A percentile compares a stretch with the other conserved stretches of the same genome.
phyloP scores from a whole-genome alignment of 2,329 filamentous ascomycete species.

The Colletotrichum theobromicola region DNA sequence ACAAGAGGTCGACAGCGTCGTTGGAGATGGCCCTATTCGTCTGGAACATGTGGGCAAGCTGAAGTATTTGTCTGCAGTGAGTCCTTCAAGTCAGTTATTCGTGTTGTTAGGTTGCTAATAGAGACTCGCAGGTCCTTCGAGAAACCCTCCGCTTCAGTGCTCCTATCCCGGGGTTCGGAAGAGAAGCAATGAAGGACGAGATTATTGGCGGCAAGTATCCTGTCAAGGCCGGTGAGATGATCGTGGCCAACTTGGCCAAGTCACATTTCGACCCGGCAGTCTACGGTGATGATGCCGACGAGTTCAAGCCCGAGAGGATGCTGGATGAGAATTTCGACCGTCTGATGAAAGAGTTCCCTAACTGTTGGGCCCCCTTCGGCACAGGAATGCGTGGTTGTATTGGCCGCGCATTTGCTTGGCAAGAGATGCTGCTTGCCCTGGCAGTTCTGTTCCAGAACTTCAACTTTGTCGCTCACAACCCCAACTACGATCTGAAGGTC shows the following conservation, averaged over 20 bases:
- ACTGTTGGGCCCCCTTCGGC: slow-evolving; percentile 58
- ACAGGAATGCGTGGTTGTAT: slow-evolving; percentile 58
- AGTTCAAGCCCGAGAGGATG: slow-evolving; percentile 68
- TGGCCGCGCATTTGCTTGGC: slow-evolving; percentile 58
- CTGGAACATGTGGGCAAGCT: slow-evolving; percentile 65
- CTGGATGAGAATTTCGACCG: slow-evolving; percentile 54
- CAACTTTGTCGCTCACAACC: slow-evolving; percentile 65
- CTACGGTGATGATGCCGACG: slow-evolving; percentile 60
- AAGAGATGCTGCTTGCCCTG: slow-evolving; percentile 50
- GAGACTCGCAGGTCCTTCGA: slow-evolving; percentile 46
- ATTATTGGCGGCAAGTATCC: slow-evolving; percentile 60
- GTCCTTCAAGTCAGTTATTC: neutral
- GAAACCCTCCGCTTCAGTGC: slow-evolving; percentile 50
- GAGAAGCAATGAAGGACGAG: slow-evolving; percentile 41
- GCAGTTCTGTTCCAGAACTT: slow-evolving; percentile 71
- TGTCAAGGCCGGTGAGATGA: slow-evolving; percentile 47
- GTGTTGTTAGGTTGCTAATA: neutral
- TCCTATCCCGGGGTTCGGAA: slow-evolving; percentile 27
- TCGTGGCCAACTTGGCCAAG: slow-evolving; percentile 50
- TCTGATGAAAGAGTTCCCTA: slow-evolving; percentile 35
- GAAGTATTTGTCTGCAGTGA: slow-evolving; percentile 64
- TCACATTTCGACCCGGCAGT: slow-evolving; percentile 61
- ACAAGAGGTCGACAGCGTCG: slow-evolving; percentile 69
- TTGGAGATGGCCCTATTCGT: slow-evolving; percentile 61
- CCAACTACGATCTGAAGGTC: slow-evolving; percentile 56